These are phyloP conservation scores for Viola pubescens DNA, from an alignment of 441 rosid genomes.

Conservation along the genomic window DNA sequence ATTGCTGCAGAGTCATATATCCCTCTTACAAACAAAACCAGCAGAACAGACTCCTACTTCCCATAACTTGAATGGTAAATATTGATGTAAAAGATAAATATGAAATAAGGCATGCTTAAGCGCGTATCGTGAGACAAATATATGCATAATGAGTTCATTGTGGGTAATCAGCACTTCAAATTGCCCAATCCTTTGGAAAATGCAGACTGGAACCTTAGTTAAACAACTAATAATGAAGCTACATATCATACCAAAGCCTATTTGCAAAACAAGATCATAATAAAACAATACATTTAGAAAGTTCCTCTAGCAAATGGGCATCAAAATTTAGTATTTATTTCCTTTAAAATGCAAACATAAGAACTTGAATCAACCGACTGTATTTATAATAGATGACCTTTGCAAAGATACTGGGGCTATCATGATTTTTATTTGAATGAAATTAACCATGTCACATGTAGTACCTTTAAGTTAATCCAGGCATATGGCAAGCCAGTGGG, in stretches of 20 bases:
- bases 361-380: too few species aligned
- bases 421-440: too few species aligned
- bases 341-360: too few species aligned
- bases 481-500: conserved; percentile 92
- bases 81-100: conserved; percentile 11
- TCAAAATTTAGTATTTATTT: too few species aligned
- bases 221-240: too few species aligned
- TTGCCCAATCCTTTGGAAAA: too few species aligned
- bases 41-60: conserved; percentile 28
- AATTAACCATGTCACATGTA: neutral
- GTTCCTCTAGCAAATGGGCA: neutral
- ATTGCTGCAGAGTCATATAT: conserved; percentile 46
- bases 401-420: too few species aligned
- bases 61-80: conserved; percentile 17
- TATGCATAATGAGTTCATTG: neutral
- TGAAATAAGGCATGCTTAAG: conserved; percentile 3
- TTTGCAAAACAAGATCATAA: neutral
- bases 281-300: neutral
- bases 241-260: neutral
- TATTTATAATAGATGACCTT: too few species aligned
- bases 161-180: too few species aligned
- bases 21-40: conserved; percentile 37
- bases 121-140: conserved; percentile 9
- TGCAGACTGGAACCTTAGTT: too few species aligned
- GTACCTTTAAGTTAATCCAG: conserved; percentile 92